Percentiles rank a stretch among this genome's conserved stretches.
These are phyloP conservation scores for Botryosphaeria dothidea DNA, from an alignment of 2,329 filamentous ascomycete genomes.

Conservation along the genomic window DNA sequence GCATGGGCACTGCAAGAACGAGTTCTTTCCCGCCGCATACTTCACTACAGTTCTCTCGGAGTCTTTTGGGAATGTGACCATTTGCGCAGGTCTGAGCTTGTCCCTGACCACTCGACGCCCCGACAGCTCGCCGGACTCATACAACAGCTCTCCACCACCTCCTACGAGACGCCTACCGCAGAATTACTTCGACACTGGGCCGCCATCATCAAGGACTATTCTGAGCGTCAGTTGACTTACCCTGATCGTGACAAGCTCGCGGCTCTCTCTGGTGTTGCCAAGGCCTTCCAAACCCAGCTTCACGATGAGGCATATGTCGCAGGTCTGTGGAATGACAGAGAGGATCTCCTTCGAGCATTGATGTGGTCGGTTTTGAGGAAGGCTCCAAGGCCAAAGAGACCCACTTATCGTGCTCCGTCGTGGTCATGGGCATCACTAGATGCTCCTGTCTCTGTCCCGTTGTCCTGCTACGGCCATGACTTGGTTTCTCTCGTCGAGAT, in stretches of 20 bases:
- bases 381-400: neutral
- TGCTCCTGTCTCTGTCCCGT: neutral
- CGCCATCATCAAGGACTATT: neutral
- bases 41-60: neutral
- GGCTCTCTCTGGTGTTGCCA: neutral
- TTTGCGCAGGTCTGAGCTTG: neutral
- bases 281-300: neutral
- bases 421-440: conserved; percentile 12
- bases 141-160: neutral
- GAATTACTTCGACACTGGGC: neutral
- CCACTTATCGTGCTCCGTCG: neutral
- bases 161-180: neutral
- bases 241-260: neutral
- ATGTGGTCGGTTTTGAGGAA: neutral
- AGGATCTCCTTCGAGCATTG: neutral
- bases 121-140: neutral
- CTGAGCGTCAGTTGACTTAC: conserved; percentile 4
- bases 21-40: neutral
- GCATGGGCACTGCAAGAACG: neutral
- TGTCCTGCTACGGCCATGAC: neutral
- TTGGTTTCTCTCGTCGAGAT: neutral
- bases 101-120: neutral
- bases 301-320: neutral
- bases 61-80: conserved; percentile 2
- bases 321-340: conserved; percentile 1